A percentile compares a stretch with the other conserved stretches of the same genome.
These are phyloP conservation scores for Ganoderma sinense DNA, from an alignment of 1,284 basidiomycete species.

Conservation along the genomic window DNA sequence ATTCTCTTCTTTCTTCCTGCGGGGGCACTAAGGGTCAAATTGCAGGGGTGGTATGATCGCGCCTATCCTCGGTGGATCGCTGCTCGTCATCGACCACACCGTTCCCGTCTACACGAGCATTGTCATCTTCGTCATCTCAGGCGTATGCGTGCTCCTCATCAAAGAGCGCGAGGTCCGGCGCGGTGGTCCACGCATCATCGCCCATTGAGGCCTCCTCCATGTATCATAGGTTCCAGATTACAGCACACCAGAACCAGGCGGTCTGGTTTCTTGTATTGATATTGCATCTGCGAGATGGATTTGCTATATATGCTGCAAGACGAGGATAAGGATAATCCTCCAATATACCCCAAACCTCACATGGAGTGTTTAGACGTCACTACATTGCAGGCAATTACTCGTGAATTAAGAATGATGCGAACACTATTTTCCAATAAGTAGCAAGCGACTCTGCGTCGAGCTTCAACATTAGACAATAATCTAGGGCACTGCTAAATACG, in stretches of 20 bases:
- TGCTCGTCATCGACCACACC: slow-evolving; percentile 75
- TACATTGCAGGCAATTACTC: no score
- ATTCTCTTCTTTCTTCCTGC: neutral
- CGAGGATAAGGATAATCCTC: neutral
- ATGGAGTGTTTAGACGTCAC: neutral
- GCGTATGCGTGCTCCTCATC: slow-evolving; percentile 71
- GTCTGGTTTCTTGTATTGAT: slow-evolving; percentile 1
- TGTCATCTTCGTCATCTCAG: slow-evolving; percentile 73
- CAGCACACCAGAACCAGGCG: neutral
- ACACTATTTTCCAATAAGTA: no score
- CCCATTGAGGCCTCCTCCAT: slow-evolving; percentile 34
- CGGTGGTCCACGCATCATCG: slow-evolving; percentile 29
- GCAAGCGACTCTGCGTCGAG: neutral
- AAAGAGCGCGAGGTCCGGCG: slow-evolving; percentile 44
- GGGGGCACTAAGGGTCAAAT: slow-evolving; percentile 13
- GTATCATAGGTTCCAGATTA: neutral
- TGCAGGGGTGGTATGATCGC: slow-evolving; percentile 90
- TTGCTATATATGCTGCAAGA: neutral
- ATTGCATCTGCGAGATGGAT: neutral
- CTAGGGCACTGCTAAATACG: neutral
- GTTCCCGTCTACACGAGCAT: slow-evolving; percentile 86
- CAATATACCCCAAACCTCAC: neutral
- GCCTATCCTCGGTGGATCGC: slow-evolving; percentile 84
- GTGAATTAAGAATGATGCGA: no score
- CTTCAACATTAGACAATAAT: neutral